Evolutionary conservation across 2,329 filamentous ascomycete genomes (phyloP), one percentile per base, ranked within the genome.

Genomic region (Lachnellula hyalina): DNA sequence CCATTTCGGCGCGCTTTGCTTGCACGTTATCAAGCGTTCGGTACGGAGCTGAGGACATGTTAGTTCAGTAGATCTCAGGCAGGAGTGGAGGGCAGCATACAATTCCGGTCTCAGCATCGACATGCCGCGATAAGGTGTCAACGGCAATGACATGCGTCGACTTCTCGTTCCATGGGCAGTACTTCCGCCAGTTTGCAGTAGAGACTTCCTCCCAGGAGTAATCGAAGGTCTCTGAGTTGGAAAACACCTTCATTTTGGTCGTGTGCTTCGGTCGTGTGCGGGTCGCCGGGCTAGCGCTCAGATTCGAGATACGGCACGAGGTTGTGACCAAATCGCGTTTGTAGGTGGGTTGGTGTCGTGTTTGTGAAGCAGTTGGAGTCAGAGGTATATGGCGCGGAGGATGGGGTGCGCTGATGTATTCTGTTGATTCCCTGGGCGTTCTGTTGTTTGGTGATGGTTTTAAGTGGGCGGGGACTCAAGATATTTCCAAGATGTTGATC

Each of bases 161-260:
- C 76, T 96, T 94, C 73, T 96, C 89, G 77, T 99, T 99, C 93
- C 94, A 97, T 19, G 93, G 93, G 68, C 90, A 95, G 76, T 99
- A 99, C 74, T 99, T 99, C 65, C 86, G 87, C 94, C 94, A 99
- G 81, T 99, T 99, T 71, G 89, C 91, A 14, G 90, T 91, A 25
- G 91, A 96, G 36, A 99, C 94, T 73, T 97, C 93, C 69, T 96
- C 90, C 94, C 94, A 99, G 46, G 93, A 96, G 80, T 99, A 99
- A 77, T 96, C 82, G 76, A 95, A 99, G 58, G 90, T 91, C 74
- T 90, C 89, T 40, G 80, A 78, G 68, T 90, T 95, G 65, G 90
- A 89, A 70, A 97, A 97, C 75, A 97, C 89, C 81, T 95, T 96
- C 94, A 99, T 97, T 56, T 75, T 9, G 9, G 21, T 21, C 21